These are phyloP conservation scores for Candida frijolesensis DNA, from an alignment of 1,139 yeast species.

Conservation along the genomic window DNA sequence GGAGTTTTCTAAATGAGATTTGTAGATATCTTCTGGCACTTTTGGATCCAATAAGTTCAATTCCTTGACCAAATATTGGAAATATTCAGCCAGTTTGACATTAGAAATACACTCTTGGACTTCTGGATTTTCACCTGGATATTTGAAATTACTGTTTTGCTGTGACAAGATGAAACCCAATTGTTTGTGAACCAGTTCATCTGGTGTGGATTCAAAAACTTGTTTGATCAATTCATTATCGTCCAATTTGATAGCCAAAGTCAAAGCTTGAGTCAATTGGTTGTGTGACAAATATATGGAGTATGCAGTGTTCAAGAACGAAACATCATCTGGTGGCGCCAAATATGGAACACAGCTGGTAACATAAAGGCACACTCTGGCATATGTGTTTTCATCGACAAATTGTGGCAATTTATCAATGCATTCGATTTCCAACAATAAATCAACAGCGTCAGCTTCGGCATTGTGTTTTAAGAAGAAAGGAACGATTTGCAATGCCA, in stretches of 20 bases:
- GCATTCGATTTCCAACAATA: conserved; percentile 83
- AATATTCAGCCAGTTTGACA: conserved; percentile 76
- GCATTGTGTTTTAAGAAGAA: conserved; percentile 93
- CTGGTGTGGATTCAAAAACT: conserved; percentile 76
- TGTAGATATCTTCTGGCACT: conserved; percentile 93
- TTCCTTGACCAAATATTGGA: conserved; percentile 78
- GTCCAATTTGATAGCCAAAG: conserved; percentile 86
- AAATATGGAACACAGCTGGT: conserved; percentile 93
- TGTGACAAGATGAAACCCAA: conserved; percentile 87
- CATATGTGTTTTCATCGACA: conserved; percentile 83
- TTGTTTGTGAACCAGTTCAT: conserved; percentile 79
- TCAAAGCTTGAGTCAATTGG: conserved; percentile 86
- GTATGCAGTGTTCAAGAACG: conserved; percentile 89
- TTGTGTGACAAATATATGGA: conserved; percentile 78
- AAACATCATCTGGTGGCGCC: conserved; percentile 91
- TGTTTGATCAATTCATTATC: conserved; percentile 75
- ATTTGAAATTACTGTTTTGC: conserved; percentile 78
- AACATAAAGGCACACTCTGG: conserved; percentile 91
- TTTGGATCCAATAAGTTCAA: conserved; percentile 86
- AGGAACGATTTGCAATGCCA: conserved; percentile 82
- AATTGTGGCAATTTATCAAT: conserved; percentile 80
- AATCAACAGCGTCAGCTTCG: conserved; percentile 97
- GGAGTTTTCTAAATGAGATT: conserved; percentile 80
- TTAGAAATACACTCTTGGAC: conserved; percentile 89
- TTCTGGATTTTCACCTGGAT: conserved; percentile 65